A percentile compares a stretch with the other conserved stretches of the same genome.
Conservation (phyloP, 495 filamentous ascomycete species). For the Aspergillus sparsus region DNA sequence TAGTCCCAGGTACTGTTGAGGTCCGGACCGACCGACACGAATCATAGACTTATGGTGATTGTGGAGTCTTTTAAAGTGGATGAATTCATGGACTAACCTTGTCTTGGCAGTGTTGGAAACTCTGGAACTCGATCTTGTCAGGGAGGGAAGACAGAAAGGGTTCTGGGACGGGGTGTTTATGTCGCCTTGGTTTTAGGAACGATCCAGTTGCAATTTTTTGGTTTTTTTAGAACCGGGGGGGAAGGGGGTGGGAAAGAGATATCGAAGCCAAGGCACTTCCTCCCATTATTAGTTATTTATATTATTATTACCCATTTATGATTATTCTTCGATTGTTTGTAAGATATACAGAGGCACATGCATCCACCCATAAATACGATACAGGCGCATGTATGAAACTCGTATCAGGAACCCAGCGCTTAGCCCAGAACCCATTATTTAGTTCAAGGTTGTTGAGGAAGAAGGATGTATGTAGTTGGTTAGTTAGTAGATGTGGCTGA, state of each 20-base stretch:
- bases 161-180: too few species aligned
- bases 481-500: background rate
- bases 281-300: too few species aligned
- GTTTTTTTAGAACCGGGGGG: background rate
- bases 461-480: background rate
- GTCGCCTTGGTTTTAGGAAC: background rate
- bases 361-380: background rate
- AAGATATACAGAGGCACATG: slow-evolving; percentile 5
- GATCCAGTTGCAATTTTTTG: background rate
- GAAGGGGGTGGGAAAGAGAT: too few species aligned
- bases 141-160: background rate
- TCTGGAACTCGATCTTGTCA: slow-evolving; percentile 1
- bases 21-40: slow-evolving; percentile 29
- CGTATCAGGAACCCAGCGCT: slow-evolving; percentile 25
- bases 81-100: slow-evolving; percentile 21
- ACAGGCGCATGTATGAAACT: slow-evolving; percentile 17
- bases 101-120: slow-evolving; percentile 11
- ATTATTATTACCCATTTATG: too few species aligned
- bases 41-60: slow-evolving; percentile 25
- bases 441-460: background rate
- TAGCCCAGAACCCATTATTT: slow-evolving; percentile 4
- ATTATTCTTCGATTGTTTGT: background rate
- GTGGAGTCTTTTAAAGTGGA: slow-evolving; percentile 19
- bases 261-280: too few species aligned
- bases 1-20: slow-evolving; percentile 32